Base-by-base conservation (phyloP, 2,329 filamentous ascomycete species). In the Monosporascus sp. region DNA sequence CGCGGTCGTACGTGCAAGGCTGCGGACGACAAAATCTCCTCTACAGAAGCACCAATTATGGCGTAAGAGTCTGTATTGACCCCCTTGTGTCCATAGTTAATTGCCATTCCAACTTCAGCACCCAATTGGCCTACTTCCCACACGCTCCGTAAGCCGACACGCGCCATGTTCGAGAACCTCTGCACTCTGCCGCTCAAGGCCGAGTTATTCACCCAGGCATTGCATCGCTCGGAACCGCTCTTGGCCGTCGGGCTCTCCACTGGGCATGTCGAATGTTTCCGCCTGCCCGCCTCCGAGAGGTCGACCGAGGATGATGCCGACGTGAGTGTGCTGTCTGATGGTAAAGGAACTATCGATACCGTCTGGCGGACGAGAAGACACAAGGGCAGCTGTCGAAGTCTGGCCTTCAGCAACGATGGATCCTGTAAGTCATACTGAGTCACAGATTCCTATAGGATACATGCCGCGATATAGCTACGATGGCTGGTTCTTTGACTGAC, bases 351-450 rank as follows among this genome's bases (percentile, higher is more conserved):
- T 52, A 88, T 97, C 58, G 88, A 92, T 61, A 90, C 87, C 0
- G 75, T 86, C 55, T 99, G 94, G 94, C 82, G 84, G 63, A 97
- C 94, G 5, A 80, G 86, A 61, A 81, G 94, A 56, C 94, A 99
- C 74, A 96, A 96, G 76, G 93, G 91, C 14, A 97, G 91, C 78
- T 97, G 93, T 68, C 82, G 94, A 51, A 86, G 84, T 55, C 74
- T 97, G 52, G 84, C 80, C 5, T 97, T 92, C 72, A 87, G 85
- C 59, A 72, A 84, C 53, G 92, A 97, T 68, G 94, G 93, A 17
- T 75, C 82, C 59, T 78, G 86, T 77, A 72, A 79, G 73, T 85
- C 26, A 20, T 44, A 3, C 11, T 14, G 11, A 14, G 31, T 7
- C 31, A 5, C 11, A 35, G 5, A 14, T 35, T 5, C 22, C 17